These are phyloP conservation scores for Rhizodiscina lignyota DNA, from an alignment of 495 filamentous ascomycete species.

Conservation along the genomic window DNA sequence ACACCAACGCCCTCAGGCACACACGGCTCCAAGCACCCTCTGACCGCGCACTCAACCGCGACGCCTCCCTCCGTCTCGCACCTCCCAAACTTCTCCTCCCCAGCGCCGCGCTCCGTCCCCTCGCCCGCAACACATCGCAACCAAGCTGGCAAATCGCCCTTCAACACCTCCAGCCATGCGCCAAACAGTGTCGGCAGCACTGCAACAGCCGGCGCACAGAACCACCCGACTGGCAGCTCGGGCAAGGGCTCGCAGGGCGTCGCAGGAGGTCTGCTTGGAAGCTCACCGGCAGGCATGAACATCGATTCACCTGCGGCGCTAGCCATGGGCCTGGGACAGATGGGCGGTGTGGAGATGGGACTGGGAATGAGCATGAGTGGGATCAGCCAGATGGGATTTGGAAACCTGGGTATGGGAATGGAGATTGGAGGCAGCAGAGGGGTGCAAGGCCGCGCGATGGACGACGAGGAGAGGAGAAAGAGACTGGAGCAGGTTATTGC, in stretches of 20 bases:
- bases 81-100: constrained; percentile 15
- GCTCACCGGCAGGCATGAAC: constrained; percentile 11
- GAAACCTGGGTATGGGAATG: constrained; percentile 14
- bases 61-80: constrained; percentile 5
- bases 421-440: constrained; percentile 10
- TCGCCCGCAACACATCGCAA: constrained; percentile 11
- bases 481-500: constrained; percentile 36
- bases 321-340: constrained; percentile 5
- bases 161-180: constrained; percentile 7
- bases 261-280: constrained; percentile 6
- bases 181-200: constrained; percentile 7
- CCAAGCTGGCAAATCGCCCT: constrained; percentile 13
- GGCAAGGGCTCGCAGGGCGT: constrained; percentile 1
- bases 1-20: constrained; percentile 17
- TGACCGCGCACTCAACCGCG: not conserved
- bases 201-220: constrained; percentile 3
- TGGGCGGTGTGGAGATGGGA: constrained; percentile 9
- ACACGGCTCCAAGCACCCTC: constrained; percentile 11
- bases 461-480: constrained; percentile 41
- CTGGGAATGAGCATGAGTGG: constrained; percentile 17
- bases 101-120: constrained; percentile 21
- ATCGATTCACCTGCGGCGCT: constrained; percentile 12
- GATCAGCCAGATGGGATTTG: constrained; percentile 10
- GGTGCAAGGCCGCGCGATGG: constrained; percentile 9
- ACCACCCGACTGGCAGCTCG: constrained; percentile 3